Conservation (phyloP, 352 stramenopile genomes). For the Phytophthora citricola region DNA sequence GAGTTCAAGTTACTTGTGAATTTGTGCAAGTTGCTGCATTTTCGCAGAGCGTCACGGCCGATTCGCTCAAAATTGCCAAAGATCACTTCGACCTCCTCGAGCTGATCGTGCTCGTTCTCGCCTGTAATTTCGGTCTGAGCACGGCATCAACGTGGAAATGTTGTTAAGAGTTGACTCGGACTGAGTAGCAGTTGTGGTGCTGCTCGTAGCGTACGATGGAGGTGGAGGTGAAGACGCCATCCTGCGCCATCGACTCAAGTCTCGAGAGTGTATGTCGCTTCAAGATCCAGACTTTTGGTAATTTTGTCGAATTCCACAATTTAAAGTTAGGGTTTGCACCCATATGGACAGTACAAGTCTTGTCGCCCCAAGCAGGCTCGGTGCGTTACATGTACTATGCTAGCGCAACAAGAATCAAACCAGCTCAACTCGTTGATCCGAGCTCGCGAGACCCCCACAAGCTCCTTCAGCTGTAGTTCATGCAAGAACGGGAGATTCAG, state of each 20-base stretch:
- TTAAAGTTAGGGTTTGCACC: not conserved
- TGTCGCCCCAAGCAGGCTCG: not conserved
- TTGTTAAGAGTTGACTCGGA: not conserved
- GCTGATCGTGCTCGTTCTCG: constrained; percentile 62
- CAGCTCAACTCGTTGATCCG: too few species aligned
- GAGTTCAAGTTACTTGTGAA: constrained; percentile 51
- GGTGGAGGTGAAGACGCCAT: constrained; percentile 41
- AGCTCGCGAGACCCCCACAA: not conserved
- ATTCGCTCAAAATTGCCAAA: constrained; percentile 71
- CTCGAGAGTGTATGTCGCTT: constrained; percentile 10
- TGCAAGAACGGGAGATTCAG: not conserved
- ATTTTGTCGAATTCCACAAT: not conserved
- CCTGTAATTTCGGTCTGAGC: constrained; percentile 62
- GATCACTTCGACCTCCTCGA: constrained; percentile 87
- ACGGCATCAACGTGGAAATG: not conserved
- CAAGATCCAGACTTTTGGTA: constrained; percentile 9
- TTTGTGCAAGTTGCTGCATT: constrained; percentile 58
- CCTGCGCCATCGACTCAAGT: not conserved
- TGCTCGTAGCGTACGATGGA: constrained; percentile 33
- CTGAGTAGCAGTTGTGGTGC: too few species aligned
- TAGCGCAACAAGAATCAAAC: too few species aligned
- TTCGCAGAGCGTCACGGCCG: constrained; percentile 44
- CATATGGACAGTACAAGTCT: not conserved
- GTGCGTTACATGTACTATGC: not conserved
- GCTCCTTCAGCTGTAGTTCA: not conserved